Evolutionary conservation across 768 basidiomycete species (phyloP).

Genomic region (Russula sp.): DNA sequence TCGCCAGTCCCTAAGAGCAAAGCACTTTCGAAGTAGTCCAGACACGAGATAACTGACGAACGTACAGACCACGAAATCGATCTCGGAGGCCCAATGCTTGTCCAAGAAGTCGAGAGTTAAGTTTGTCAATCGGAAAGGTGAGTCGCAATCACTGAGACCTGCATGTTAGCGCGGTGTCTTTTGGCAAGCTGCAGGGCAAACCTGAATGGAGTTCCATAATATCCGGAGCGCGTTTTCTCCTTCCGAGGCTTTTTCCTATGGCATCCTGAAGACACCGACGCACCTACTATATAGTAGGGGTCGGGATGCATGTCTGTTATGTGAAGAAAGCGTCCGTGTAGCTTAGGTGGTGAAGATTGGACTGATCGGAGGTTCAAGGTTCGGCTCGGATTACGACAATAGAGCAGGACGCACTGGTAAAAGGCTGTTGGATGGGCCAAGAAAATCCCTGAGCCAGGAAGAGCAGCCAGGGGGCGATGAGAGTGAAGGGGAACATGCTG

Average conservation of each 20-base stretch:
- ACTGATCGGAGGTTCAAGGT: conserved; percentile 12
- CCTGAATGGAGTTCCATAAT: conserved; percentile 69
- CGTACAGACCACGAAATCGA: conserved; percentile 89
- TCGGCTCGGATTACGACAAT: not conserved
- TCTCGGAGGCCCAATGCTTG: conserved; percentile 73
- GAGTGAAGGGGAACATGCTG: conserved; percentile 21
- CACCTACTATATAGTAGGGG: conserved; percentile 52
- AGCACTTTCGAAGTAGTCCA: not conserved
- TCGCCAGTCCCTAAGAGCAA: conserved; percentile 65
- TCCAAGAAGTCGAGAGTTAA: conserved; percentile 77
- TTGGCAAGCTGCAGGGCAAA: conserved; percentile 37
- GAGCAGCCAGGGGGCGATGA: conserved; percentile 2
- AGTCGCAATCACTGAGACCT: conserved; percentile 65
- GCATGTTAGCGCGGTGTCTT: conserved; percentile 2
- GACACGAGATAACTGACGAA: conserved; percentile 19
- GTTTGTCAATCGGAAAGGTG: conserved; percentile 76
- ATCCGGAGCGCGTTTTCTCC: conserved; percentile 51
- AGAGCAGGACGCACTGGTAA: conserved; percentile 6
- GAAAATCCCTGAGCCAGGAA: conserved; percentile 12
- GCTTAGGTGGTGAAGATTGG: conserved; percentile 38
- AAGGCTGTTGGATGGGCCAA: conserved; percentile 21
- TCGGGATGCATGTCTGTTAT: conserved; percentile 87
- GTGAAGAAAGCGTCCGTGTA: conserved; percentile 74
- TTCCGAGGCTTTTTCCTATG: conserved; percentile 60
- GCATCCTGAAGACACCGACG: conserved; percentile 61